Conservation (phyloP, 139 green algal species). For the Chlorella sp. region DNA sequence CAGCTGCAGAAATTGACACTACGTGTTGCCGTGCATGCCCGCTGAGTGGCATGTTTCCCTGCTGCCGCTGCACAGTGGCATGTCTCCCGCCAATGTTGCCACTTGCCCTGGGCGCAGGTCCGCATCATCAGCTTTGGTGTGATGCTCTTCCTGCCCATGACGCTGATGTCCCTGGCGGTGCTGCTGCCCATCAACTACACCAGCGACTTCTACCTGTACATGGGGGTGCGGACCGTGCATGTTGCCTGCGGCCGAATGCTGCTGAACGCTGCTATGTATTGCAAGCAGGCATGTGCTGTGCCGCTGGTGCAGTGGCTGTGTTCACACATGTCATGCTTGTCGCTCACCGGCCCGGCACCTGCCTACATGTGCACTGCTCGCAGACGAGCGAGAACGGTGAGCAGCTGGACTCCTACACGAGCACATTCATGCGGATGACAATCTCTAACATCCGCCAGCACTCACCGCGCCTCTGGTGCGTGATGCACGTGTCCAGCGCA, state of each 20-base stretch:
- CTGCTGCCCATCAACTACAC: constrained; percentile 45
- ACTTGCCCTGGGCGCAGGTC: neutral
- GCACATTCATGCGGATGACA: constrained; percentile 47
- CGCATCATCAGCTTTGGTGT: constrained; percentile 50
- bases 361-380: too few species aligned
- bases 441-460: constrained; percentile 46
- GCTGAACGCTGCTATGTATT: too few species aligned
- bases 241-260: too few species aligned
- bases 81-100: too few species aligned
- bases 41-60: too few species aligned
- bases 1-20: too few species aligned
- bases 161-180: constrained; percentile 36
- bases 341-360: neutral
- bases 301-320: neutral
- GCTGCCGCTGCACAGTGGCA: too few species aligned
- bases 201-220: too few species aligned
- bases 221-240: constrained; percentile 17
- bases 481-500: neutral
- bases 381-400: too few species aligned
- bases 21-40: too few species aligned
- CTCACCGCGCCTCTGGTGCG: constrained; percentile 32
- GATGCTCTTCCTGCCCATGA: constrained; percentile 55
- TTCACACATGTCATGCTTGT: too few species aligned
- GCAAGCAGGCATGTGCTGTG: too few species aligned
- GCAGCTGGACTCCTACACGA: constrained; percentile 25